Evolutionary conservation across 1,139 yeast species (phyloP).

Genomic region (Trichomonascaceae sp.): DNA sequence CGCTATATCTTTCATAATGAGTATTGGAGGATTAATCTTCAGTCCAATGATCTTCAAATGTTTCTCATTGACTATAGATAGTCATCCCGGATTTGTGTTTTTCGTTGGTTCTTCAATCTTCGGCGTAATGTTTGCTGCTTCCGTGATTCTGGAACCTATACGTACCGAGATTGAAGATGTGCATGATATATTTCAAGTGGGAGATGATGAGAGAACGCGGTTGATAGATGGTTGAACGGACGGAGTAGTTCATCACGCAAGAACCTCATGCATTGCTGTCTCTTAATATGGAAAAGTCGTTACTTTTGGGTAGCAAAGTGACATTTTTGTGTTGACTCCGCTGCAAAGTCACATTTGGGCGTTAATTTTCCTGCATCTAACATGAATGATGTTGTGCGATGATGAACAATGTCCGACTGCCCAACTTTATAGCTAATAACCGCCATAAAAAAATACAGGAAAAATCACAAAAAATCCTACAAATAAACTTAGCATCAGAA

Average conservation of each 20-base stretch:
- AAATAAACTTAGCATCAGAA: not conserved
- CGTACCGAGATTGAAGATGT: not conserved
- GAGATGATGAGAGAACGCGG: not conserved
- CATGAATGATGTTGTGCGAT: too few species aligned
- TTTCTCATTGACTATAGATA: conserved; percentile 25
- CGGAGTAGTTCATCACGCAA: too few species aligned
- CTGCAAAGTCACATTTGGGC: too few species aligned
- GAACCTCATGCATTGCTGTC: too few species aligned
- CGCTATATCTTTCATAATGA: conserved; percentile 26
- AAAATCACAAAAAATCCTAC: not conserved
- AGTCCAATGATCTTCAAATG: conserved; percentile 26
- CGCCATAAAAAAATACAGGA: not conserved
- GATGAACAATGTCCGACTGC: too few species aligned
- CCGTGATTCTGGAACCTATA: conserved; percentile 8
- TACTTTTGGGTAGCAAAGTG: too few species aligned
- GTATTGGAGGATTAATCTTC: conserved; percentile 22
- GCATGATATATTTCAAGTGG: not conserved
- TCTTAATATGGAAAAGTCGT: too few species aligned
- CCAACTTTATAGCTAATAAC: not conserved
- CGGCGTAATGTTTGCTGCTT: conserved; percentile 10
- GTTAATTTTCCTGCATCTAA: too few species aligned
- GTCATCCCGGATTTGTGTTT: conserved; percentile 26
- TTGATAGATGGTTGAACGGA: not conserved
- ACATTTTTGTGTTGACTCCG: too few species aligned
- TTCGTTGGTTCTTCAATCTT: conserved; percentile 19